These are phyloP conservation scores for Heterobasidion irregulare DNA, from an alignment of 1,284 basidiomycete genomes.

Conservation along the genomic window DNA sequence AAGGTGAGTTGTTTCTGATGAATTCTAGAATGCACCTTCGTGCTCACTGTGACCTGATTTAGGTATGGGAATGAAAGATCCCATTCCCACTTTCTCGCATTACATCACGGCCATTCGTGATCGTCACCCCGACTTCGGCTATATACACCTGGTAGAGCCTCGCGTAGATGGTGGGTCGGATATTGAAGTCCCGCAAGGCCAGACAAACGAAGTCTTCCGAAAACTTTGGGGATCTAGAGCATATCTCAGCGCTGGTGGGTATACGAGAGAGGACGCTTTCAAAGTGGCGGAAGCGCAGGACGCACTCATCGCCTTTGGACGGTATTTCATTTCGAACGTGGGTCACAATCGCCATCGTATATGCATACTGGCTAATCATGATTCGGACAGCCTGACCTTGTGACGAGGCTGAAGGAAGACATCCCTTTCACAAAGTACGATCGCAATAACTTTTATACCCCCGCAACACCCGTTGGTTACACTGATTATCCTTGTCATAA, in stretches of 20 bases:
- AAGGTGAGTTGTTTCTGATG: background rate
- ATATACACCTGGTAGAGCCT: conserved; percentile 41
- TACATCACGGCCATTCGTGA: background rate
- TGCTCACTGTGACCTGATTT: background rate
- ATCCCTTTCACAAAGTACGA: conserved; percentile 24
- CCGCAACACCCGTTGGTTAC: conserved; percentile 23
- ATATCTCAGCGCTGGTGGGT: conserved; percentile 26
- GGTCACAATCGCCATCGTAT: conserved; percentile 6
- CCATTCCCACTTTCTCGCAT: background rate
- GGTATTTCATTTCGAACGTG: conserved; percentile 8
- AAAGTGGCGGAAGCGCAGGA: conserved; percentile 6
- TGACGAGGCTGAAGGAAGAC: conserved; percentile 26
- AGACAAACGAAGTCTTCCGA: conserved; percentile 8
- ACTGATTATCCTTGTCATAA: conserved; percentile 26
- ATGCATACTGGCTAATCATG: background rate
- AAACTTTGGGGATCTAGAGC: conserved; percentile 8
- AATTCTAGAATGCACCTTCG: background rate
- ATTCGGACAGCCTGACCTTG: conserved; percentile 33
- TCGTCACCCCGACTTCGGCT: conserved; percentile 15
- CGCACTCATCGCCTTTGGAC: conserved; percentile 9
- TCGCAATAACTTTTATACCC: conserved; percentile 24
- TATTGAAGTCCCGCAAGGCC: background rate
- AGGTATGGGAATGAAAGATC: background rate
- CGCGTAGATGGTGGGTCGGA: conserved; percentile 14
- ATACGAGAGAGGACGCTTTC: conserved; percentile 6